Evolutionary conservation across 148 eudicot genomes (phyloP), one percentile per base, ranked within the genome.

Genomic region (Amaranthus hypochondriacus): DNA sequence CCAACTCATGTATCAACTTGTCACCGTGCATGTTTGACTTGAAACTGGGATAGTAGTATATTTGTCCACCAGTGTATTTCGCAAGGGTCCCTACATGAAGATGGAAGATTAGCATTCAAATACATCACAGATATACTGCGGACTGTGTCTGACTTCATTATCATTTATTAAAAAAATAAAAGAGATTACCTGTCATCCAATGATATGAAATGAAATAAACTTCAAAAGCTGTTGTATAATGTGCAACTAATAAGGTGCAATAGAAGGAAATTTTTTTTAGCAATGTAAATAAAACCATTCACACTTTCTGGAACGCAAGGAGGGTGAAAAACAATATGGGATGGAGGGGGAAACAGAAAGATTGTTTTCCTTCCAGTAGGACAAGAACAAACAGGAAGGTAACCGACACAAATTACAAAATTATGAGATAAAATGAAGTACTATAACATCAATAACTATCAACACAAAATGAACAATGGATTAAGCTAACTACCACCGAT

Each of bases 51-150:
- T 95, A 95, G 75, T 87, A 85, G 75, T 85, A 86, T 46, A 92
- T 88, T 82, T 95, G 97, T 63, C 99, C 99, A 72, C 99, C 97
- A 55, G 99, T 92, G 83, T 95, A 92, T 82, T 95, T 95, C 70
- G 96, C 85, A 75, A 92, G 84, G 67, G 99, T 95, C 67, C 97
- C 99, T 95, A 70, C 67, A 81, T 12, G 4, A 21, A 6, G 56
- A 39, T 7, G 55, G 55, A 14, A 14, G 52, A 8, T 51, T 50
- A 73, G 58, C 47, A 51, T 54, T 64, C 56, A 58, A 5, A 52
- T 70, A 42, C 11, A 59, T 42, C 15, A 68, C 8, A 28, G 58
- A 39, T 43, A 28, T 6, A 7, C 63, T n/a, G 14, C 68, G 52
- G 59, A 62, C 10, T 5, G 68, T 42, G 10, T 65, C 68, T 60